phyloP scores from a whole-genome alignment of 2,329 filamentous ascomycete genomes.

The Fusarium xylarioides region DNA sequence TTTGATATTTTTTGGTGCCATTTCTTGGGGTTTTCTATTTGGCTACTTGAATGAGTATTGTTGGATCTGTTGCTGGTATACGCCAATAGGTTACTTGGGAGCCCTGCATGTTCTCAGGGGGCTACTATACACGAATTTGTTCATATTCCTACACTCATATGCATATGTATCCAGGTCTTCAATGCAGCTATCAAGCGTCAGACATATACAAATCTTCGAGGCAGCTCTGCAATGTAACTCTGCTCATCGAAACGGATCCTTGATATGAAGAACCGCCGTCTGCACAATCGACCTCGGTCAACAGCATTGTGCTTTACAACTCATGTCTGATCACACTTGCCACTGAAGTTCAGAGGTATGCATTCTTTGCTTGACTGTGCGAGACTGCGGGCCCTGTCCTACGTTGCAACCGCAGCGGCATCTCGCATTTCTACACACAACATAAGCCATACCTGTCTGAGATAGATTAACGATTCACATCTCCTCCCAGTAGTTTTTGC shows the following conservation, averaged over 20 bases:
- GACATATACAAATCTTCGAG: neutral
- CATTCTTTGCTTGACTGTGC: slow-evolving; percentile 8
- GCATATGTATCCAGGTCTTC: neutral
- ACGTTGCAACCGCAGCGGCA: slow-evolving; percentile 38
- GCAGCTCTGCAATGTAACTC: neutral
- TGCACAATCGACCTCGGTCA: neutral
- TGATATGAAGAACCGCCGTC: neutral
- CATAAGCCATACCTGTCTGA: slow-evolving; percentile 19
- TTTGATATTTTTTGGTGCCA: neutral
- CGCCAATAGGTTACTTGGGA: neutral
- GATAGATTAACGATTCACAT: slow-evolving; percentile 22
- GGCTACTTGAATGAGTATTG: no score
- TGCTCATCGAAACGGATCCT: neutral
- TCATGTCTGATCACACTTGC: slow-evolving; percentile 7
- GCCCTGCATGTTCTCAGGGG: neutral
- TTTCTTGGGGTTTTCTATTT: neutral
- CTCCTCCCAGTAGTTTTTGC: neutral
- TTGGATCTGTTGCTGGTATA: neutral
- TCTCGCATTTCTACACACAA: slow-evolving; percentile 33
- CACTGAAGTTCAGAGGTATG: neutral
- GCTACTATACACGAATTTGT: neutral
- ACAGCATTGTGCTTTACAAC: neutral
- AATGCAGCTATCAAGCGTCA: neutral
- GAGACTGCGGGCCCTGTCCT: slow-evolving; percentile 16
- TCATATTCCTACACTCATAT: neutral